A percentile compares a stretch with the other conserved stretches of the same genome.
phyloP scores from a whole-genome alignment of 2,329 filamentous ascomycete genomes.

The Fusarium verrucosum region DNA sequence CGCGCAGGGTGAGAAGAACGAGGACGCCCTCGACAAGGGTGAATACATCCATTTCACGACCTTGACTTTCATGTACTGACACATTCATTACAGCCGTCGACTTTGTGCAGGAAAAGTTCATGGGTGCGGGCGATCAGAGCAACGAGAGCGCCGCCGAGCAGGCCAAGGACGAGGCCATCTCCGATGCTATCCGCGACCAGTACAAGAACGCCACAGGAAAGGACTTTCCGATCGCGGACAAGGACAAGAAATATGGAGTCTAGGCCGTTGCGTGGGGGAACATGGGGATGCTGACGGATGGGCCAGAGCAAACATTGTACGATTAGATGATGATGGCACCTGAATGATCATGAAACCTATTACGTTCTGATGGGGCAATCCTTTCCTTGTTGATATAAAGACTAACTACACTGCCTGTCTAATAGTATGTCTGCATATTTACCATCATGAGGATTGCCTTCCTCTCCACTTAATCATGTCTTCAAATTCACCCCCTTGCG shows the following conservation, averaged over 20 bases:
- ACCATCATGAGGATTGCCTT: neutral
- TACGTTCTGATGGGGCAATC: neutral
- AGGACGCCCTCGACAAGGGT: slow-evolving; percentile 87
- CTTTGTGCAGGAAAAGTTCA: slow-evolving; percentile 77
- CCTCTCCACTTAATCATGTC: neutral
- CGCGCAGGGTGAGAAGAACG: slow-evolving; percentile 78
- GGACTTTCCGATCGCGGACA: slow-evolving; percentile 76
- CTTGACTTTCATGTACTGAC: neutral
- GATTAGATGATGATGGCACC: slow-evolving; percentile 1
- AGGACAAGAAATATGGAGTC: slow-evolving; percentile 57
- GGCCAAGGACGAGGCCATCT: slow-evolving; percentile 83
- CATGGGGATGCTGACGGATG: neutral
- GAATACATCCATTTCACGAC: neutral
- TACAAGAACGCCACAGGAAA: slow-evolving; percentile 76
- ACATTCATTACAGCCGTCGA: slow-evolving; percentile 68
- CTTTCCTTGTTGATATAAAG: neutral
- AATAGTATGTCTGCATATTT: neutral
- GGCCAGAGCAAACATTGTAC: neutral
- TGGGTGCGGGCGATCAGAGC: slow-evolving; percentile 75
- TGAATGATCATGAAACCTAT: slow-evolving; percentile 11
- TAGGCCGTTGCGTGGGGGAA: neutral
- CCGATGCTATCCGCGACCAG: slow-evolving; percentile 73
- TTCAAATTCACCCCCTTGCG: neutral
- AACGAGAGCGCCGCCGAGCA: slow-evolving; percentile 81
- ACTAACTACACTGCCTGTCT: neutral